Conservation (phyloP, 305 asterid species). For the Caryopteris hybrid region DNA sequence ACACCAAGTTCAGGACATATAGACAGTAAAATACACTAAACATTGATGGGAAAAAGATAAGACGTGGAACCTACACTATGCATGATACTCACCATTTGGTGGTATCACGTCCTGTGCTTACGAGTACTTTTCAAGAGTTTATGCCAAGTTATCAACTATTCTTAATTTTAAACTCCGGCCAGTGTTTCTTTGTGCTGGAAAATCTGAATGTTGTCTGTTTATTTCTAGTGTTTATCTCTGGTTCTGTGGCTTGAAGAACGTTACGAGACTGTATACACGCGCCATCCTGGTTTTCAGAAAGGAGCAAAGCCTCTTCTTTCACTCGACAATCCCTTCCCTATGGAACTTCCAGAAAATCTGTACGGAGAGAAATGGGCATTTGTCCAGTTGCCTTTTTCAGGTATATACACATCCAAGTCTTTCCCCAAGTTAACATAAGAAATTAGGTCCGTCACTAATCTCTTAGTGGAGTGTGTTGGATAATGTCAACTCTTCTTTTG, state of each 20-base stretch:
- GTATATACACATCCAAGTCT: slow-evolving; percentile 23
- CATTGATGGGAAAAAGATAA: no score
- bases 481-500: not conserved
- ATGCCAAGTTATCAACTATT: not conserved
- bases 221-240: slow-evolving; percentile 76
- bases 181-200: not conserved
- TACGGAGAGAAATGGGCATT: slow-evolving; percentile 99
- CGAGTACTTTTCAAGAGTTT: not conserved
- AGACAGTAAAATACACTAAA: no score
- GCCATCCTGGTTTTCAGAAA: slow-evolving; percentile 91
- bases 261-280: slow-evolving; percentile 71
- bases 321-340: slow-evolving; percentile 91
- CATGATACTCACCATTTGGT: not conserved
- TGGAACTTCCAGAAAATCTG: slow-evolving; percentile 88
- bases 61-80: no score
- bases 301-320: slow-evolving; percentile 77
- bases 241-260: slow-evolving; percentile 96
- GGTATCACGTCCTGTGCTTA: not conserved
- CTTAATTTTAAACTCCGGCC: no score
- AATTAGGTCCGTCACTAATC: not conserved
- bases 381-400: slow-evolving; percentile 91
- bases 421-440: no score
- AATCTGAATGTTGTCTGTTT: not conserved
- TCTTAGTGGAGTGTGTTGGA: not conserved
- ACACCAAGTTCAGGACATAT: no score